phyloP scores from a whole-genome alignment of 805 yeast genomes.

The Peterozyma toletana region DNA sequence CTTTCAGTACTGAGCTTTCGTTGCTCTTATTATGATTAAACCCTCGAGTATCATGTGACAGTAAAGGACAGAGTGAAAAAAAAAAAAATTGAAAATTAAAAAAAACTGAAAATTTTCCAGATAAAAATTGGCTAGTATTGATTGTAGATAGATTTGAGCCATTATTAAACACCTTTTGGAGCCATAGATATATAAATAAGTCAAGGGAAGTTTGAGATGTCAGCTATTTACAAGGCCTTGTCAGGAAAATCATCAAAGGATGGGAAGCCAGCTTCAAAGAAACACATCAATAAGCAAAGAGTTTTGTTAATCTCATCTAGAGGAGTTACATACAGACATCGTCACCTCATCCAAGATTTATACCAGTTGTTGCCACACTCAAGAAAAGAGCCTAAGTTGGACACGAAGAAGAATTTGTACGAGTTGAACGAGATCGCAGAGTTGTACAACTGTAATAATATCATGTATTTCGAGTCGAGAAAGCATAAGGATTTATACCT shows the following conservation, averaged over 20 bases:
- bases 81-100: not conserved
- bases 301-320: conserved; percentile 86
- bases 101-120: not conserved
- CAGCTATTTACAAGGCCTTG: conserved; percentile 66
- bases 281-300: conserved; percentile 79
- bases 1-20: not conserved
- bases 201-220: conserved; percentile 33
- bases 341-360: conserved; percentile 85
- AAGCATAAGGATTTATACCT: conserved; percentile 92
- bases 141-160: conserved; percentile 13
- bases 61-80: too few relatives aligned
- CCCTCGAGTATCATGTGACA: too few relatives aligned
- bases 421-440: conserved; percentile 95
- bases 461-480: conserved; percentile 90
- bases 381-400: conserved; percentile 93
- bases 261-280: conserved; percentile 27
- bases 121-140: conserved; percentile 15
- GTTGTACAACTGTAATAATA: conserved; percentile 92
- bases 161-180: conserved; percentile 8
- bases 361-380: conserved; percentile 82
- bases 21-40: not conserved
- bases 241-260: conserved; percentile 36
- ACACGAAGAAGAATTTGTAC: conserved; percentile 80
- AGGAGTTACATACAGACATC: conserved; percentile 92
- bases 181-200: not conserved